phyloP scores from a whole-genome alignment of 2,329 filamentous ascomycete genomes.

The Alternaria burnsii region DNA sequence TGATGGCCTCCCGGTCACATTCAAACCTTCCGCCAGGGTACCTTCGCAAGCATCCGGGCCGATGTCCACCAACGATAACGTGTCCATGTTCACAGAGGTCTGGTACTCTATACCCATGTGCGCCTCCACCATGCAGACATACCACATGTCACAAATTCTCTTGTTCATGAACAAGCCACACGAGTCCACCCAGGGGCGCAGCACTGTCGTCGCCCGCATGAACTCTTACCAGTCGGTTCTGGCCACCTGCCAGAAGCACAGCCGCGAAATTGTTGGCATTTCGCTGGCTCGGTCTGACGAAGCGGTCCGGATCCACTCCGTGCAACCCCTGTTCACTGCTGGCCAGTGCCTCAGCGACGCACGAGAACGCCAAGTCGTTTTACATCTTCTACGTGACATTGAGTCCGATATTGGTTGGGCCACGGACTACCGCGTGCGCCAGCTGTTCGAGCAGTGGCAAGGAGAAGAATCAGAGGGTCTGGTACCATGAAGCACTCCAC shows the following conservation, averaged over 20 bases:
- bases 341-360: slow-evolving; percentile 66
- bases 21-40: slow-evolving; percentile 64
- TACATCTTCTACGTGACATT: slow-evolving; percentile 65
- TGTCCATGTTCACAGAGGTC: slow-evolving; percentile 62
- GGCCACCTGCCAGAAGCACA: slow-evolving; percentile 64
- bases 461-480: slow-evolving; percentile 41
- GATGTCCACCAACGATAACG: slow-evolving; percentile 37
- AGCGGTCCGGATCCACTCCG: slow-evolving; percentile 65
- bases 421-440: slow-evolving; percentile 67
- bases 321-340: slow-evolving; percentile 69
- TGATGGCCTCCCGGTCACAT: slow-evolving; percentile 66
- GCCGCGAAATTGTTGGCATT: slow-evolving; percentile 69
- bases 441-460: slow-evolving; percentile 61
- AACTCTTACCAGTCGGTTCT: slow-evolving; percentile 66
- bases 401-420: slow-evolving; percentile 71
- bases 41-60: slow-evolving; percentile 39
- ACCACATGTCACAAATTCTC: slow-evolving; percentile 70
- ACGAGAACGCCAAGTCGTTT: slow-evolving; percentile 63
- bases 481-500: slow-evolving; percentile 25
- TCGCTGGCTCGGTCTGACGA: slow-evolving; percentile 65
- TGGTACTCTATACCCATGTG: slow-evolving; percentile 72
- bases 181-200: slow-evolving; percentile 62
- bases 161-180: slow-evolving; percentile 68
- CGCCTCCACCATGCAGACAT: slow-evolving; percentile 71
- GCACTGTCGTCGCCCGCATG: slow-evolving; percentile 63